Percentiles rank a stretch among this genome's conserved stretches.
These are phyloP conservation scores for Pseudocercospora pini-densiflorae DNA, from an alignment of 2,329 filamentous ascomycete genomes.

Conservation along the genomic window DNA sequence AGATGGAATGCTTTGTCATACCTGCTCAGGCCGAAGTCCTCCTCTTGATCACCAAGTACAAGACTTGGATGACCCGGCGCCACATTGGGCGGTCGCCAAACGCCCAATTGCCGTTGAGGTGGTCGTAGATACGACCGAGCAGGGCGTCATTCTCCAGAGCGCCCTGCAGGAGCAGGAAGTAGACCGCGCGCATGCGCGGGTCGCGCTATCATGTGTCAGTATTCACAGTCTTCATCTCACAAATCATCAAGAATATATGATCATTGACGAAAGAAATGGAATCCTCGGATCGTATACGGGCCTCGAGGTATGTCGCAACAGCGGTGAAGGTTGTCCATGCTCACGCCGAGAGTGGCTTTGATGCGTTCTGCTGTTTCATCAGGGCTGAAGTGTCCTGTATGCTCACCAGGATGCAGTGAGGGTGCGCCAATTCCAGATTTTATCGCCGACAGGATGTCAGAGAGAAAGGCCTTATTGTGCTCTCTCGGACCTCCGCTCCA, in stretches of 20 bases:
- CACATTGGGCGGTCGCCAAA: neutral
- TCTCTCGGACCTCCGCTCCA: no score
- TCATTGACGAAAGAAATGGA: neutral
- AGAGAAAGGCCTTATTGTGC: neutral
- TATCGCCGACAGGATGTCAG: neutral
- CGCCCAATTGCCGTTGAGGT: neutral
- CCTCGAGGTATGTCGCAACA: neutral
- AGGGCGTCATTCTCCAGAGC: neutral
- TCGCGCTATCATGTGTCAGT: neutral
- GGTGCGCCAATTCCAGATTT: neutral
- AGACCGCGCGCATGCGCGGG: neutral
- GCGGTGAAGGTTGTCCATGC: neutral
- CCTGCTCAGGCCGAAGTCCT: neutral
- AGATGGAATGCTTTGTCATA: neutral
- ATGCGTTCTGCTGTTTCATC: no score
- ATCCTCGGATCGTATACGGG: no score
- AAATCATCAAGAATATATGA: neutral
- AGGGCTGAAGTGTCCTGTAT: neutral
- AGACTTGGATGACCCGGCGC: neutral
- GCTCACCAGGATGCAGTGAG: neutral
- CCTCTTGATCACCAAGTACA: neutral
- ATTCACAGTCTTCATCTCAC: neutral
- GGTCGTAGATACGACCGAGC: neutral
- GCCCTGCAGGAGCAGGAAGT: neutral
- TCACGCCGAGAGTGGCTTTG: no score